These are phyloP conservation scores for Paratrypanosoma confusum DNA, from an alignment of 208 protist genomes.

Conservation along the genomic window DNA sequence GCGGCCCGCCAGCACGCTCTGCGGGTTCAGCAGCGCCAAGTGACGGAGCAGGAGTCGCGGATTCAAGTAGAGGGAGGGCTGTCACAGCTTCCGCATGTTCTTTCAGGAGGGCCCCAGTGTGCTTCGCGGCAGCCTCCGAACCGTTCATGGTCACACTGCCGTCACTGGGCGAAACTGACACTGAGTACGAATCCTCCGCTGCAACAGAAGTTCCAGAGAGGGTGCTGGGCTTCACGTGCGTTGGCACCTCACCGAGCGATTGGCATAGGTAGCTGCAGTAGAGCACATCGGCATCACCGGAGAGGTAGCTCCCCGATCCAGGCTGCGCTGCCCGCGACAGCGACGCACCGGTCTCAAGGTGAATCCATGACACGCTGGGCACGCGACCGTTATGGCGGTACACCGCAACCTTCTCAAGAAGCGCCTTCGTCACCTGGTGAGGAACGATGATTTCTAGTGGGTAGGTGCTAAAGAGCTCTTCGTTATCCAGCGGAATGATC, in stretches of 20 bases:
- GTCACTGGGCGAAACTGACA: no score
- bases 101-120: no score
- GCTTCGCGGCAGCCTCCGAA: no score
- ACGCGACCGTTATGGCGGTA: slow-evolving; percentile 53
- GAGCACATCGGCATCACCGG: slow-evolving; percentile 5
- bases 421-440: slow-evolving; percentile 4
- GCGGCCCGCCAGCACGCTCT: background rate
- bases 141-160: no score
- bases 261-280: slow-evolving; percentile 10
- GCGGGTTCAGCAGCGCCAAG: background rate
- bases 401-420: slow-evolving; percentile 9
- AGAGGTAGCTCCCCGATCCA: slow-evolving; percentile 21
- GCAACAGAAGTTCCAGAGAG: no score
- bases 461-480: slow-evolving; percentile 46
- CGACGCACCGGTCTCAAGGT: slow-evolving; percentile 9
- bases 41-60: background rate
- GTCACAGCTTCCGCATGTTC: background rate
- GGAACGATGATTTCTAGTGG: slow-evolving; percentile 32
- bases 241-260: no score
- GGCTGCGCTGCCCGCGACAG: slow-evolving; percentile 46
- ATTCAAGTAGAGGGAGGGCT: background rate
- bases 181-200: no score
- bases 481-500: slow-evolving; percentile 4
- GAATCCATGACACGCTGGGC: slow-evolving; percentile 39
- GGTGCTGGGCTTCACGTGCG: no score